Evolutionary conservation across 345 rosid genomes (phyloP).

Genomic region (Bretschneidera sinensis): DNA sequence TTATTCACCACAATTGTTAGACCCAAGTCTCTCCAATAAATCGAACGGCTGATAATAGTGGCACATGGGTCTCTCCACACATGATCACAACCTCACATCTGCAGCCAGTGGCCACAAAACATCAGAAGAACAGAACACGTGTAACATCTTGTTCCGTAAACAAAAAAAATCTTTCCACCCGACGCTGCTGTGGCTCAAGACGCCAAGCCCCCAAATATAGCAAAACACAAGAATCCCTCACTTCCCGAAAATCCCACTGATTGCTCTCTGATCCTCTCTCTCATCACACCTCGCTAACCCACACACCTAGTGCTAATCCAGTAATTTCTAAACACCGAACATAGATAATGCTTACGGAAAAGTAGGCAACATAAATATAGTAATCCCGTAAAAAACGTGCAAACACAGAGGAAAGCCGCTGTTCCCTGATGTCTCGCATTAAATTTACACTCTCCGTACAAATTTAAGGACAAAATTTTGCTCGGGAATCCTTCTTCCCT

Average conservation of each 20-base stretch:
- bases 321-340: neutral
- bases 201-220: too few relatives aligned
- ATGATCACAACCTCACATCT: too few relatives aligned
- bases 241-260: neutral
- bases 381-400: too few relatives aligned
- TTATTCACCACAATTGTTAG: too few relatives aligned
- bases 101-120: too few relatives aligned
- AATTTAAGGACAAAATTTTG: too few relatives aligned
- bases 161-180: neutral
- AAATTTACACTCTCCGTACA: neutral
- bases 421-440: neutral
- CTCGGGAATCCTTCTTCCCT: neutral
- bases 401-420: too few relatives aligned
- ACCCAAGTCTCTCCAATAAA: too few relatives aligned
- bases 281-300: too few relatives aligned
- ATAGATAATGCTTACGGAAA: neutral
- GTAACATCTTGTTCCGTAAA: neutral
- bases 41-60: too few relatives aligned
- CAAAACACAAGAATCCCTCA: neutral
- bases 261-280: too few relatives aligned
- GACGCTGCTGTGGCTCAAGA: neutral
- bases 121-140: neutral
- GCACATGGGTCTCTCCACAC: too few relatives aligned
- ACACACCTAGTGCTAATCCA: neutral
- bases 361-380: neutral